Percentiles rank a stretch among this genome's conserved stretches.
phyloP scores from a whole-genome alignment of 331 rosid genomes.

The Acacia concinna region DNA sequence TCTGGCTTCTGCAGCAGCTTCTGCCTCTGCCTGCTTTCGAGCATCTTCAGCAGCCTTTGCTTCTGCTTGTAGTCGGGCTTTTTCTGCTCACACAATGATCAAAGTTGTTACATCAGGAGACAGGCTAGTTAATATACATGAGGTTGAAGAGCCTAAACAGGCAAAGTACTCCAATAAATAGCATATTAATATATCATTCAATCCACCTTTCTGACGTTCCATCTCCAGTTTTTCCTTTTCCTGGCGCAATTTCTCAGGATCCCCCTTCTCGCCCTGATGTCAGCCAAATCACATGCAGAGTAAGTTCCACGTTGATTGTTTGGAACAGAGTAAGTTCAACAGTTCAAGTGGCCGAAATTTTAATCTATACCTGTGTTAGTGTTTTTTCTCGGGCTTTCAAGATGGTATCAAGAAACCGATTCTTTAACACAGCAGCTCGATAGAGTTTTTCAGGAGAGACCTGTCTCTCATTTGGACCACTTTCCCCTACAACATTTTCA shows the following conservation, averaged over 20 bases:
- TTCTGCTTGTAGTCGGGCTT: constrained; percentile 81
- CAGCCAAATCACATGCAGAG: constrained; percentile 35
- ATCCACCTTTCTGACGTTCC: constrained; percentile 68
- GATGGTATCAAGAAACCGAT: constrained; percentile 76
- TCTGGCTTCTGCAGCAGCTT: constrained; percentile 79
- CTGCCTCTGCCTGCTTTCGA: constrained; percentile 64
- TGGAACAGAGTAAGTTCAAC: not conserved
- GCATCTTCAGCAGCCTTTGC: constrained; percentile 94
- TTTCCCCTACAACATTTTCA: constrained; percentile 50
- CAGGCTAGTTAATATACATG: constrained; percentile 10
- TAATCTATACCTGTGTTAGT: constrained; percentile 55
- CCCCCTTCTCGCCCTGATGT: constrained; percentile 72
- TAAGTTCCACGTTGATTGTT: not conserved
- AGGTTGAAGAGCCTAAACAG: constrained; percentile 20
- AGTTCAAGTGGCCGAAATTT: constrained; percentile 22
- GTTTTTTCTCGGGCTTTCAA: constrained; percentile 85
- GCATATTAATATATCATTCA: not conserved
- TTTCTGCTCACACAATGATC: constrained; percentile 52
- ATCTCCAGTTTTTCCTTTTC: constrained; percentile 75
- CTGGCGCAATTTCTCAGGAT: constrained; percentile 73
- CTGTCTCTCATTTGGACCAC: constrained; percentile 62
- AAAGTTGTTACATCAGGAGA: not conserved
- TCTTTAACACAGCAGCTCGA: constrained; percentile 70
- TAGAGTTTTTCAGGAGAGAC: constrained; percentile 67
- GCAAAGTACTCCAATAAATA: not conserved